Conservation (phyloP, 2,329 filamentous ascomycete species). For the Incumbomyces lentus region DNA sequence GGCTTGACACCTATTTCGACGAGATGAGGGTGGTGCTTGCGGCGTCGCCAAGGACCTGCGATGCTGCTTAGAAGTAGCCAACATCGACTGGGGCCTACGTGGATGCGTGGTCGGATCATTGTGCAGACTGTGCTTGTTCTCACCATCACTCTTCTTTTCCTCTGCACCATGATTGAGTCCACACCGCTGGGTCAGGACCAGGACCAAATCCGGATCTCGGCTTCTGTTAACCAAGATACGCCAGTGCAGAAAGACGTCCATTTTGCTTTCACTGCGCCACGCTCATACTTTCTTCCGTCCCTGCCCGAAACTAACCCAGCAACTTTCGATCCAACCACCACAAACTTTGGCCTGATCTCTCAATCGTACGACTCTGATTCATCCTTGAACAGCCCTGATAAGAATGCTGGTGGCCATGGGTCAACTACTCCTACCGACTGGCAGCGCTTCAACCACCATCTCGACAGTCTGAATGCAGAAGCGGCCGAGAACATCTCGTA, state of each 20-base stretch:
- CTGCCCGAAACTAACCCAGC: background rate
- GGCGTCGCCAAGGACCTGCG: background rate
- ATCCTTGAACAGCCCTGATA: too few species aligned
- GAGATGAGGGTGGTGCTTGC: background rate
- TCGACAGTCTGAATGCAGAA: conserved; percentile 36
- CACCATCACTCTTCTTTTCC: conserved; percentile 11
- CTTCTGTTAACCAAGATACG: too few species aligned
- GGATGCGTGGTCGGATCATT: too few species aligned
- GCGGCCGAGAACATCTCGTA: conserved; percentile 33
- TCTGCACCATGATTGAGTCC: conserved; percentile 10
- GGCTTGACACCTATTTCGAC: too few species aligned
- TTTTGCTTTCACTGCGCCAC: background rate
- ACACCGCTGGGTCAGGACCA: conserved; percentile 22
- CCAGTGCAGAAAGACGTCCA: background rate
- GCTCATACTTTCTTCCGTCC: conserved; percentile 6
- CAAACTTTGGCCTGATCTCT: conserved; percentile 41
- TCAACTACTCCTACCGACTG: conserved; percentile 40
- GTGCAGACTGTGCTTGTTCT: too few species aligned
- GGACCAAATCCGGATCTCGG: conserved; percentile 28
- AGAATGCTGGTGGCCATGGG: background rate
- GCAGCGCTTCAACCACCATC: conserved; percentile 43
- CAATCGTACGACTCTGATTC: conserved; percentile 34
- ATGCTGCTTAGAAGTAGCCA: background rate
- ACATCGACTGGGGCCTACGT: too few species aligned
- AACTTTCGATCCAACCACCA: conserved; percentile 6